Evolutionary conservation across 768 basidiomycete genomes (phyloP).

Genomic region (Pisolithus orientalis): DNA sequence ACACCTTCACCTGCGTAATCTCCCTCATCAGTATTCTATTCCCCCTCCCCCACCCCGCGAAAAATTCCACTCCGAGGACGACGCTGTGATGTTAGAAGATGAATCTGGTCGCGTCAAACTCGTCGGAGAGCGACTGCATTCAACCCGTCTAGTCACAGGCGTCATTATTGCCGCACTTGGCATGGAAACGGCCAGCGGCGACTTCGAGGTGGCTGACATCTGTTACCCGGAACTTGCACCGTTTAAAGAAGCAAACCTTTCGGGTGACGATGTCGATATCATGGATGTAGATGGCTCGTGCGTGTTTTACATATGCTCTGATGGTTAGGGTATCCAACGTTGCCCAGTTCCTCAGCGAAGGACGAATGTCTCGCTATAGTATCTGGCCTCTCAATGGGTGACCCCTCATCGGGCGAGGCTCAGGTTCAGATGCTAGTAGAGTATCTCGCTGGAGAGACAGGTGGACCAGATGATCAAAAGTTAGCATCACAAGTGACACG

Average conservation of each 20-base stretch:
- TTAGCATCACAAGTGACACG: conserved; percentile 71
- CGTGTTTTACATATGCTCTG: conserved; percentile 2
- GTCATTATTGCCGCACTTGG: conserved; percentile 88
- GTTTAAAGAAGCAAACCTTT: conserved; percentile 19
- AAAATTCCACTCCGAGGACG: conserved; percentile 74
- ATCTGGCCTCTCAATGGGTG: conserved; percentile 81
- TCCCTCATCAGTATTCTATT: conserved; percentile 66
- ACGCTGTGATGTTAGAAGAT: conserved; percentile 88
- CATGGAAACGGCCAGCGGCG: conserved; percentile 81
- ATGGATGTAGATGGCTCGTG: conserved; percentile 73
- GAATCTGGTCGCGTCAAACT: conserved; percentile 90
- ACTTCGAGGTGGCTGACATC: conserved; percentile 89
- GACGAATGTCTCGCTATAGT: conserved; percentile 82
- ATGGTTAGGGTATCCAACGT: conserved; percentile 6
- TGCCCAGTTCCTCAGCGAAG: conserved; percentile 15
- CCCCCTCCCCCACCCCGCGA: conserved; percentile 70
- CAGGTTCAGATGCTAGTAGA: conserved; percentile 85
- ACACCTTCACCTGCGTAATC: conserved; percentile 2
- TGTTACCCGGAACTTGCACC: conserved; percentile 83
- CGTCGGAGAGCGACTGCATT: conserved; percentile 65
- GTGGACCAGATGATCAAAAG: conserved; percentile 58
- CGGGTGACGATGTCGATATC: conserved; percentile 28
- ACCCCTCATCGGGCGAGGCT: conserved; percentile 53
- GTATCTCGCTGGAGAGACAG: conserved; percentile 80
- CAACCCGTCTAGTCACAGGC: conserved; percentile 76